Evolutionary conservation across 495 filamentous ascomycete species (phyloP).

Genomic region (Penicillium waksmanii): DNA sequence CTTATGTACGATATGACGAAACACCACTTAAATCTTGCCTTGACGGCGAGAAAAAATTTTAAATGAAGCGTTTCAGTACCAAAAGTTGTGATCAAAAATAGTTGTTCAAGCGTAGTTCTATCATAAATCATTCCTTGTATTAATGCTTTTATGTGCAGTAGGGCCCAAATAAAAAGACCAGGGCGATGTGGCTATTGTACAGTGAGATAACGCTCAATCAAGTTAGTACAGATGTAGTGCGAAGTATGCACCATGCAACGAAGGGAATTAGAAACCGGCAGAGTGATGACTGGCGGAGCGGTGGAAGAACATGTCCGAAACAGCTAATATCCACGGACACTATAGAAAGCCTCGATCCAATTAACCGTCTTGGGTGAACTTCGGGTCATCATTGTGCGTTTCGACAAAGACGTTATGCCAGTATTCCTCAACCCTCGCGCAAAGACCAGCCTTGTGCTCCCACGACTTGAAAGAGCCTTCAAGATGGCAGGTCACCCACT

Average conservation of each 20-base stretch:
- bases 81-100: neutral
- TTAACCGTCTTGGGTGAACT: constrained; percentile 36
- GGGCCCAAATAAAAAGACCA: neutral
- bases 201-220: constrained; percentile 1
- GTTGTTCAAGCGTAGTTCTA: neutral
- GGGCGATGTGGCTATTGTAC: neutral
- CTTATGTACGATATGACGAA: constrained; percentile 32
- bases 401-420: constrained; percentile 48
- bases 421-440: constrained; percentile 41
- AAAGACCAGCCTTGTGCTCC: constrained; percentile 40
- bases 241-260: neutral
- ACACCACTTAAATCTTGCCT: constrained; percentile 4
- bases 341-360: neutral
- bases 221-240: neutral
- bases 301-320: neutral
- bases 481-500: constrained; percentile 50
- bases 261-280: no score
- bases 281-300: no score
- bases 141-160: neutral
- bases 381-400: constrained; percentile 40
- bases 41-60: constrained; percentile 7
- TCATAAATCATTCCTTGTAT: constrained; percentile 5
- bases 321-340: neutral
- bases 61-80: constrained; percentile 3
- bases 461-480: constrained; percentile 45